Percentiles rank a stretch among this genome's conserved stretches.
These are phyloP conservation scores for Iodosphaeria phyllophila DNA, from an alignment of 2,329 filamentous ascomycete genomes.

Conservation along the genomic window DNA sequence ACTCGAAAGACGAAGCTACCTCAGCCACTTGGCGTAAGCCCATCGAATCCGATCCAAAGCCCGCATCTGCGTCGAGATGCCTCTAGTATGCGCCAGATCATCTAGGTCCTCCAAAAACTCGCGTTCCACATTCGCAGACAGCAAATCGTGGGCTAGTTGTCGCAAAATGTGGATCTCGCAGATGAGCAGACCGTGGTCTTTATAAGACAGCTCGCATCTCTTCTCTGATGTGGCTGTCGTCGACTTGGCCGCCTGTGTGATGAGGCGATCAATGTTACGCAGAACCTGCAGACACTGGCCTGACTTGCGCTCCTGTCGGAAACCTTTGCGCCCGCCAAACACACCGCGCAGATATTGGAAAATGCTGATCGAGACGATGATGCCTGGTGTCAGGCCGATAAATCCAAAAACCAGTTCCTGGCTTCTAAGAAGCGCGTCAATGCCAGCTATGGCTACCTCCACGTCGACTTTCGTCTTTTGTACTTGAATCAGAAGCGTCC, in stretches of 20 bases:
- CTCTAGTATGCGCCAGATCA: slow-evolving; percentile 69
- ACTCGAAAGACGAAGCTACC: too few species aligned
- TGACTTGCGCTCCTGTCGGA: slow-evolving; percentile 43
- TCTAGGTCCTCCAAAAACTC: slow-evolving; percentile 82
- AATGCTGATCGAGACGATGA: slow-evolving; percentile 67
- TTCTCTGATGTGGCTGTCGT: too few species aligned
- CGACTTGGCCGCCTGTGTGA: slow-evolving; percentile 48
- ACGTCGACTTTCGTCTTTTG: slow-evolving; percentile 99
- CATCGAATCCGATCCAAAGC: slow-evolving; percentile 74
- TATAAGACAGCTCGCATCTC: slow-evolving; percentile 77
- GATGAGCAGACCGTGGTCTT: slow-evolving; percentile 76
- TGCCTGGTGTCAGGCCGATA: slow-evolving; percentile 77
- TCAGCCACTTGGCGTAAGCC: slow-evolving; percentile 76
- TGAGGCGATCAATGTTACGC: slow-evolving; percentile 71
- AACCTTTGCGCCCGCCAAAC: slow-evolving; percentile 53
- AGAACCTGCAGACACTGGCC: slow-evolving; percentile 59
- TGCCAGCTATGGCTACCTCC: slow-evolving; percentile 88
- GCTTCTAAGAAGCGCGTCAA: slow-evolving; percentile 84
- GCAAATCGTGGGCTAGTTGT: slow-evolving; percentile 42
- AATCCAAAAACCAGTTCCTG: slow-evolving; percentile 98
- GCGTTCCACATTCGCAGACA: slow-evolving; percentile 57
- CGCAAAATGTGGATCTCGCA: slow-evolving; percentile 79
- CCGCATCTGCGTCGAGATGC: slow-evolving; percentile 58
- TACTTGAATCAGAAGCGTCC: slow-evolving; percentile 84
- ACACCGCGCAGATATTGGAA: slow-evolving; percentile 51